Evolutionary conservation across 768 basidiomycete genomes (phyloP).

Genomic region (Pluteus cervinus): DNA sequence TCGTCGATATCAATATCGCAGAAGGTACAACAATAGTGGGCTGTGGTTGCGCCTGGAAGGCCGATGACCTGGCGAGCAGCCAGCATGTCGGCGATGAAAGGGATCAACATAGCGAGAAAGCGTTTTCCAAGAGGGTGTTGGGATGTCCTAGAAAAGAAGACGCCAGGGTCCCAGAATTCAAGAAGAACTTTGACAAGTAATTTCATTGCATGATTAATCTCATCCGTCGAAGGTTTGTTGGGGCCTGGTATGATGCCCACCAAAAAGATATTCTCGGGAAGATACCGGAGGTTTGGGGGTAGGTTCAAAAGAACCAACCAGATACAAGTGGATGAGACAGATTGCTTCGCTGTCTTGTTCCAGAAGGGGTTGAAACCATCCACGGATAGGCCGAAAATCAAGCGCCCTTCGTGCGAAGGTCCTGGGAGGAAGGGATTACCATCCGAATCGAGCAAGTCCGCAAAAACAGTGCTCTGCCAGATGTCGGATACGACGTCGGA

Average conservation of each 20-base stretch:
- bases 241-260: constrained; percentile 23
- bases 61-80: constrained; percentile 19
- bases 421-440: constrained; percentile 2
- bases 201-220: constrained; percentile 23
- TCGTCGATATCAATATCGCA: constrained; percentile 17
- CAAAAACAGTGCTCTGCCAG: too few relatives aligned
- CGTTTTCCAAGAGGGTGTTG: constrained; percentile 1
- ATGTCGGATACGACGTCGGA: constrained; percentile 1
- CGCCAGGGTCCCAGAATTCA: constrained; percentile 13
- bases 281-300: constrained; percentile 20
- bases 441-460: neutral
- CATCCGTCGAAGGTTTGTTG: constrained; percentile 15
- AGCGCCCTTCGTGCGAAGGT: constrained; percentile 2
- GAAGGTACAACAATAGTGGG: constrained; percentile 16
- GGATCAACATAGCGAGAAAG: constrained; percentile 6
- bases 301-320: constrained; percentile 27
- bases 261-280: constrained; percentile 26
- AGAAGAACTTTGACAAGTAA: constrained; percentile 23
- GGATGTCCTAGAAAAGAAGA: constrained; percentile 13
- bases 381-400: constrained; percentile 21
- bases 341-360: constrained; percentile 15
- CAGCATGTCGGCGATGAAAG: constrained; percentile 1
- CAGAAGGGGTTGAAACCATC: constrained; percentile 30
- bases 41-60: constrained; percentile 11
- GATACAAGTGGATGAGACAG: constrained; percentile 23